Evolutionary conservation across 1,284 basidiomycete genomes (phyloP), one percentile per base, ranked within the genome.

Genomic region (Ustilago shanxiensis): DNA sequence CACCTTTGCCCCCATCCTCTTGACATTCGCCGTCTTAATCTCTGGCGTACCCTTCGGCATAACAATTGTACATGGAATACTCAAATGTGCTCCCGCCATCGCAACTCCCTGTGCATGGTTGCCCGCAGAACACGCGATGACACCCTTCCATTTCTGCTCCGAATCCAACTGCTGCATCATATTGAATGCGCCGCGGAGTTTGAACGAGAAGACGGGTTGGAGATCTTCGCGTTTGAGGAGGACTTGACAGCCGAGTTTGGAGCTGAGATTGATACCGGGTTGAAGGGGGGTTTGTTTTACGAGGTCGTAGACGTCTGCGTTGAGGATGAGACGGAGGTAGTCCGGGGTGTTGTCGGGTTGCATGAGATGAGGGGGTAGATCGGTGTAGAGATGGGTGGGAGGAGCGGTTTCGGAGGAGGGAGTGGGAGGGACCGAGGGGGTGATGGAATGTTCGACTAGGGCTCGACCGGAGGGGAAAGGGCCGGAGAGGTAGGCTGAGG

Each of bases 41-140:
- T 92, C 90, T 0, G 97, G 97, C 0, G 97, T 99, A 22, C 92
- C 95, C 33, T 92, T 89, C 0, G 97, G 97, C 97, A 99, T 99
- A 77, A 99, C 94, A 79, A 99, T 98, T 14, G 95, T 98, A 79
- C 95, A 97, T 3, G 95, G 94, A 71, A 99, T 93, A 51, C 90
- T 90, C 35, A 99, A 90, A 60, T 91, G 91, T 41, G 91, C 88
- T 13, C 95, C 95, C 10, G 96, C 95, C 60, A 99, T 90, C 1
- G 97, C 97, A 44, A 99, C 97, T 29, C 97, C 97, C 87, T 99
- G 97, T 0, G 97, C 97, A 87, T 99, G 97, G 85, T 99, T 99
- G 22, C 97, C 96, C 93, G 86, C 97, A 84, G 94, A 96, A 86
- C 96, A 99, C 45, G 97, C 98, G 66, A 99, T 90, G 77, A 99